Percentiles rank a stretch among this genome's conserved stretches.
Evolutionary conservation across 2,329 filamentous ascomycete genomes (phyloP).

Genomic region (Bipolaris sorokiniana): DNA sequence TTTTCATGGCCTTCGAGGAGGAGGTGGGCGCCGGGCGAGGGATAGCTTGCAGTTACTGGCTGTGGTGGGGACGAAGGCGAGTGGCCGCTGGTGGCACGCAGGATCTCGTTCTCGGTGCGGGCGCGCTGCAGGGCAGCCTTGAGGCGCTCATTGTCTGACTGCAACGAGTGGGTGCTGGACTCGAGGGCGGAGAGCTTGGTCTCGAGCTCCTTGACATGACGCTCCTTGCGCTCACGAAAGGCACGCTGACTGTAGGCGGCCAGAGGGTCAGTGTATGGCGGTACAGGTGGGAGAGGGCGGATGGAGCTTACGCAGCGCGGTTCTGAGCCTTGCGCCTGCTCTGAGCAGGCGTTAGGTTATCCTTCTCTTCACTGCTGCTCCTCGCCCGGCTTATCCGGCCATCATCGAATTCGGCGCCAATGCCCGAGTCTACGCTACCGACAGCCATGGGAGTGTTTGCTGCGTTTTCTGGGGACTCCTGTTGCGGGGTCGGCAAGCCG

Average conservation of each 20-base stretch:
- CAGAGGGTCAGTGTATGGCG: not conserved
- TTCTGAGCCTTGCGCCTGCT: slow-evolving; percentile 73
- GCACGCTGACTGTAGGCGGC: slow-evolving; percentile 76
- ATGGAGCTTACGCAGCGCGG: slow-evolving; percentile 67
- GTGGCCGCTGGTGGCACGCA: slow-evolving; percentile 74
- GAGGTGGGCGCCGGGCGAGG: slow-evolving; percentile 47
- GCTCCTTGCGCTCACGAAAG: slow-evolving; percentile 94
- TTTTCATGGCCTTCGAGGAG: slow-evolving; percentile 14
- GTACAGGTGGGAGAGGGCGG: not conserved
- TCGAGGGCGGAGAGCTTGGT: slow-evolving; percentile 80
- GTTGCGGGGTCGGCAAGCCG: slow-evolving; percentile 37
- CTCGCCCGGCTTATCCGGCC: slow-evolving; percentile 40
- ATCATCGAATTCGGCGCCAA: slow-evolving; percentile 50
- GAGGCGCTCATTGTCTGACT: slow-evolving; percentile 84
- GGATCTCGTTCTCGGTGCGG: slow-evolving; percentile 89
- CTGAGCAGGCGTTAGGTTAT: slow-evolving; percentile 55
- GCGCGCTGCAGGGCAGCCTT: slow-evolving; percentile 83
- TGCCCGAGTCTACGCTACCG: slow-evolving; percentile 53
- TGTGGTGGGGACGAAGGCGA: slow-evolving; percentile 51
- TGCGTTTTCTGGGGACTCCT: slow-evolving; percentile 42
- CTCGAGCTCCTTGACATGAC: slow-evolving; percentile 91
- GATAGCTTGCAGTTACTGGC: slow-evolving; percentile 45
- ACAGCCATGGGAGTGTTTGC: slow-evolving; percentile 42
- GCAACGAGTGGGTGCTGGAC: slow-evolving; percentile 72
- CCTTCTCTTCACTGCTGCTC: slow-evolving; percentile 57